Evolutionary conservation across 1,284 basidiomycete genomes (phyloP).

Genomic region (Fomitopsis palustris): DNA sequence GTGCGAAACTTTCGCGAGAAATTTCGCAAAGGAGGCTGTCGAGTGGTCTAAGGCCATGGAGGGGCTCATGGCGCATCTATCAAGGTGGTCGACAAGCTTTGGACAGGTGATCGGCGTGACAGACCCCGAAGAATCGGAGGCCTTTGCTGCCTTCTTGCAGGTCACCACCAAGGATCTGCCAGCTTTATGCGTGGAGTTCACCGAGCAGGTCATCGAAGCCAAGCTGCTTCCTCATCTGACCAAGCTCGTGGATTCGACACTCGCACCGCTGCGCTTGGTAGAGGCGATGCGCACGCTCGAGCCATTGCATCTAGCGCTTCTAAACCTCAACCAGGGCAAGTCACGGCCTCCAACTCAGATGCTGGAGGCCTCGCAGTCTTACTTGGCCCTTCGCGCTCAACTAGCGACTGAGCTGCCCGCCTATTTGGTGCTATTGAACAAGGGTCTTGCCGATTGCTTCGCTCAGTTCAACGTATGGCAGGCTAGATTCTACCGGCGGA

Average conservation of each 20-base stretch:
- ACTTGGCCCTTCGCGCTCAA: conserved; percentile 69
- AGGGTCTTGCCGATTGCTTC: conserved; percentile 50
- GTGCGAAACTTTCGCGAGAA: conserved; percentile 44
- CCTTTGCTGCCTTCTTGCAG: conserved; percentile 68
- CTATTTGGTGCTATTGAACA: conserved; percentile 55
- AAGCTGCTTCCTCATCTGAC: conserved; percentile 53
- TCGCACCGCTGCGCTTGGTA: conserved; percentile 60
- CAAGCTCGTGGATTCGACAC: conserved; percentile 51
- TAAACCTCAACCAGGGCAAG: conserved; percentile 59
- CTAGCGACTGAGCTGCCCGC: conserved; percentile 64
- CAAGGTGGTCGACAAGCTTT: conserved; percentile 62
- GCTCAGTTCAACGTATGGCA: conserved; percentile 53
- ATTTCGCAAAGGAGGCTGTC: conserved; percentile 54
- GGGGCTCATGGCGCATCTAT: conserved; percentile 42
- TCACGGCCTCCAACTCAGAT: conserved; percentile 60
- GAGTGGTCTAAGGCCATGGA: conserved; percentile 56
- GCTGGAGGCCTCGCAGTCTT: conserved; percentile 67
- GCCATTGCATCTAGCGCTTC: conserved; percentile 61
- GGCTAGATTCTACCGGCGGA: conserved; percentile 51
- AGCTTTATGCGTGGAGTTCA: conserved; percentile 46
- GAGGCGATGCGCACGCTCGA: conserved; percentile 67
- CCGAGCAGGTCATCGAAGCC: conserved; percentile 45
- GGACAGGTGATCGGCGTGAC: conserved; percentile 64
- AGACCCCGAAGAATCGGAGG: conserved; percentile 49
- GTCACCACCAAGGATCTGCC: conserved; percentile 55